These are phyloP conservation scores for Aspergillaceae sp. DNA, from an alignment of 2,329 filamentous ascomycete species.

Conservation along the genomic window DNA sequence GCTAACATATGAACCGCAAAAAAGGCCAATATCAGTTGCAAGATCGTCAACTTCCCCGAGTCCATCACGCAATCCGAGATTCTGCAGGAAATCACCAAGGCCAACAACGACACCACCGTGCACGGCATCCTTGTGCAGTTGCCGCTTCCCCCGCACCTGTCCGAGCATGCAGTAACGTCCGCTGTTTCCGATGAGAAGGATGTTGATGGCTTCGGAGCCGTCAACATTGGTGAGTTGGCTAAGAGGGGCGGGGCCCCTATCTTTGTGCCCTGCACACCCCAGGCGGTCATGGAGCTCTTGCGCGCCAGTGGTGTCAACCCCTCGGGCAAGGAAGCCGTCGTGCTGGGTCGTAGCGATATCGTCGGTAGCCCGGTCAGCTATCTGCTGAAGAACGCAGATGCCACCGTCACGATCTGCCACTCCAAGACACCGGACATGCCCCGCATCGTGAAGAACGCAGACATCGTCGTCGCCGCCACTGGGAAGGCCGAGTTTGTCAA, in stretches of 20 bases:
- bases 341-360: conserved; percentile 91
- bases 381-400: conserved; percentile 87
- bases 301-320: conserved; percentile 74
- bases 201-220: conserved; percentile 90
- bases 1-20: neutral
- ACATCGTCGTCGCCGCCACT: conserved; percentile 87
- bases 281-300: conserved; percentile 91
- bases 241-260: conserved; percentile 85
- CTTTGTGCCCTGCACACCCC: conserved; percentile 92
- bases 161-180: conserved; percentile 83
- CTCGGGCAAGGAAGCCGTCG: conserved; percentile 85
- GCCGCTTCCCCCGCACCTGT: conserved; percentile 79
- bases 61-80: conserved; percentile 76
- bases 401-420: conserved; percentile 94
- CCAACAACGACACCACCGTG: conserved; percentile 79
- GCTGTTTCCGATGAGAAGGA: conserved; percentile 90
- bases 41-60: conserved; percentile 74
- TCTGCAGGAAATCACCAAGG: conserved; percentile 65
- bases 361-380: conserved; percentile 96
- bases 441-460: conserved; percentile 69
- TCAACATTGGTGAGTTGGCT: conserved; percentile 92
- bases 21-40: conserved; percentile 84
- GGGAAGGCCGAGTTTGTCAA: conserved; percentile 81
- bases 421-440: conserved; percentile 71
- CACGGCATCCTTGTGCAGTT: conserved; percentile 93